Evolutionary conservation across 2,329 filamentous ascomycete genomes (phyloP), one percentile per base, ranked within the genome.

Genomic region (Metarhizium humberi): DNA sequence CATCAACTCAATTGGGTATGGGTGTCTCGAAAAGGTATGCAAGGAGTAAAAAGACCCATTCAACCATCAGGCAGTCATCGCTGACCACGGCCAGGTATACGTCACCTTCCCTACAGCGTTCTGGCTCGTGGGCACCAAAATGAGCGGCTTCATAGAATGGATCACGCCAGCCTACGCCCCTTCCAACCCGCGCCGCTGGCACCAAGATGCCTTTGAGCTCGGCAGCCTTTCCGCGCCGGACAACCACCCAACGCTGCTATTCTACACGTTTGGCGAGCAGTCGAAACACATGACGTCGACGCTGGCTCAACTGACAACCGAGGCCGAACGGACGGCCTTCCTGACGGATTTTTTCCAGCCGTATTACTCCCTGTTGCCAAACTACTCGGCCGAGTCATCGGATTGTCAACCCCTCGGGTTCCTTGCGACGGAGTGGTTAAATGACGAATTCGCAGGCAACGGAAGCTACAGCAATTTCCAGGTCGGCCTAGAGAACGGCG

Each of bases 391-490:
- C 1, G 60, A 59, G 0, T 73, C 78, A 0, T 65, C 80, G 0
- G 73, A 76, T 7, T 94, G 90, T 66, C 74, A 74, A 36, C 89
- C 91, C 0, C 71, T 68, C 1, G 79, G 75, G 0, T 79, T 84
- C 43, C 74, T 91, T 3, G 83, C 88, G 0, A 95, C 91, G 0
- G 78, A 81, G 56, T 96, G 91, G 91, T 77, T 88, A 32, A 79
- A 79, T 50, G 91, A 96, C 64, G 82, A 87, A 16, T 79, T 91
- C 36, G 88, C 91, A 0, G 91, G 92, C 0, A 84, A 86, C 64
- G 91, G 92, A 8, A 88, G 85, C 61, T 96, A 96, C 68, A 81
- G 79, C 52, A 95, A 95, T 68, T 95, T 95, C 71, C 90, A 91
- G 63, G 77, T 87, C 16, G 90, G 89, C 0, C 66, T 92, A 50